A percentile compares a stretch with the other conserved stretches of the same genome.
Conservation (phyloP, 768 basidiomycete species). For the Psilocybe sp. region DNA sequence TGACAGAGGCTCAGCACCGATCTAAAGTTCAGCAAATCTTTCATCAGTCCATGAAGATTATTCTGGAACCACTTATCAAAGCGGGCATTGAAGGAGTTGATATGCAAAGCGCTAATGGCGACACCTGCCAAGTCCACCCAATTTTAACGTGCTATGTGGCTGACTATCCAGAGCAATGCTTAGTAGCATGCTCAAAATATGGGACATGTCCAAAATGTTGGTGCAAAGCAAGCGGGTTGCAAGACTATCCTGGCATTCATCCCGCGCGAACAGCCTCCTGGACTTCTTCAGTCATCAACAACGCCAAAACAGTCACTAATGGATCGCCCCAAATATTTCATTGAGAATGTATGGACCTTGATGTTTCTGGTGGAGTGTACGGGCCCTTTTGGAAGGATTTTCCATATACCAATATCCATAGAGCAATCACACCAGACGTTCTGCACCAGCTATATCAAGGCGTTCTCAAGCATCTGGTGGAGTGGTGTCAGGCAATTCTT, state of each 20-base stretch:
- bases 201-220: neutral
- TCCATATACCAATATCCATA: constrained; percentile 11
- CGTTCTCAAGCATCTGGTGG: constrained; percentile 11
- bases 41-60: neutral
- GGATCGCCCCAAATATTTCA: neutral
- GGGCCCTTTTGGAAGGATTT: constrained; percentile 14
- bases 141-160: neutral
- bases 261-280: neutral
- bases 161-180: constrained; percentile 1
- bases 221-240: neutral
- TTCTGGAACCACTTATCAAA: neutral
- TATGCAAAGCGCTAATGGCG: neutral
- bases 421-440: constrained; percentile 13
- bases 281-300: neutral
- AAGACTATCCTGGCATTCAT: neutral
- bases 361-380: constrained; percentile 6
- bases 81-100: neutral
- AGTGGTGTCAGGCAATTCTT: constrained; percentile 4
- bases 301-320: neutral
- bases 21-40: neutral
- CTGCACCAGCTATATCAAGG: constrained; percentile 17
- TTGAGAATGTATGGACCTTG: constrained; percentile 6
- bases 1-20: neutral
- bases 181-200: neutral
- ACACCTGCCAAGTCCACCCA: neutral